Conservation (phyloP, 2,329 filamentous ascomycete species). For the Arthrobotrys pseudoclavata region DNA sequence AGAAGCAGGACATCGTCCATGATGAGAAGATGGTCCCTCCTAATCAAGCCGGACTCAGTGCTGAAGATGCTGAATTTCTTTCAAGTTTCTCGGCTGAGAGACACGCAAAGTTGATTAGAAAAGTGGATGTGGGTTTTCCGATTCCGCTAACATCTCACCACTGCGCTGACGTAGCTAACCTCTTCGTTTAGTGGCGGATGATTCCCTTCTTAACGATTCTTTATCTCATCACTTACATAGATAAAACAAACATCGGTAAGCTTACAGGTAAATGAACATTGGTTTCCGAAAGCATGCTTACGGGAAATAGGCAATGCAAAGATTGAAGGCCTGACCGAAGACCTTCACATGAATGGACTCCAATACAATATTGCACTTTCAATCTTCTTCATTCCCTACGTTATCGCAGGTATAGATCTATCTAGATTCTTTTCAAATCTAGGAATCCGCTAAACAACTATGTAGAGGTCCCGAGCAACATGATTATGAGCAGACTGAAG, state of each 20-base stretch:
- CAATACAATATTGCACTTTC: constrained; percentile 47
- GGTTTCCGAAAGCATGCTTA: neutral
- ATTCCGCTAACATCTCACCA: neutral
- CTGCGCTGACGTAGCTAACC: no score
- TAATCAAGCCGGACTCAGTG: constrained; percentile 12
- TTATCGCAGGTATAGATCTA: constrained; percentile 19
- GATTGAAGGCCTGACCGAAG: constrained; percentile 36
- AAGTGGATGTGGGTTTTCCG: constrained; percentile 30
- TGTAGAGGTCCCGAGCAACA: constrained; percentile 66
- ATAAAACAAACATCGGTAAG: constrained; percentile 48
- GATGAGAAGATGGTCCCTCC: constrained; percentile 5
- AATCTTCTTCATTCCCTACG: constrained; percentile 44
- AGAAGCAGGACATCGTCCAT: constrained; percentile 42
- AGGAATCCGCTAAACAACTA: neutral
- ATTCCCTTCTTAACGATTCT: constrained; percentile 44
- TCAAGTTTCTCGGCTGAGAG: constrained; percentile 64
- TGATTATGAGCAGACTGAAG: constrained; percentile 66
- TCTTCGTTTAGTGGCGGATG: constrained; percentile 29
- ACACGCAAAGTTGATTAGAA: constrained; percentile 65
- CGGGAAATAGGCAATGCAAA: constrained; percentile 32
- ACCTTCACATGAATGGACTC: constrained; percentile 39
- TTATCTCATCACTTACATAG: constrained; percentile 43
- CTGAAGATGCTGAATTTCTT: constrained; percentile 65
- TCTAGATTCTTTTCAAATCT: neutral
- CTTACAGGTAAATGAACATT: neutral